These are phyloP conservation scores for maize (Zea mays) DNA, from an alignment of 176 grass and related monocot species.

Conservation along the genomic window Zm-B73-REFERENCE-NAM-5.0 NC_050096.1:134304001-134304500, in stretches of 20 bases:
- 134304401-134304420: no score
- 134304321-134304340: conserved; percentile 71
- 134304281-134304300: background rate
- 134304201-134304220: no score
- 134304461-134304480: no score
- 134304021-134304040: conserved; percentile 49
- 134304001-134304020: conserved; percentile 48
- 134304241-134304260: conserved; percentile 29
- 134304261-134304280: conserved; percentile 28
- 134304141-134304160: no score
- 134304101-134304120: conserved; percentile 25
- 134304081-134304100: conserved; percentile 39
- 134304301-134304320: background rate
- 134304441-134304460: no score
- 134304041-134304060: conserved; percentile 38
- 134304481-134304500: no score
- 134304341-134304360: conserved; percentile 74
- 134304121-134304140: background rate
- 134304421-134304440: no score
- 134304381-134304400: conserved; percentile 71
- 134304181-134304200: no score
- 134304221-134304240: background rate
- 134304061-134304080: conserved; percentile 47
- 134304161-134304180: no score
- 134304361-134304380: conserved; percentile 55